Base-by-base conservation (phyloP, 2,329 filamentous ascomycete genomes). In the Orbilia quercus region DNA sequence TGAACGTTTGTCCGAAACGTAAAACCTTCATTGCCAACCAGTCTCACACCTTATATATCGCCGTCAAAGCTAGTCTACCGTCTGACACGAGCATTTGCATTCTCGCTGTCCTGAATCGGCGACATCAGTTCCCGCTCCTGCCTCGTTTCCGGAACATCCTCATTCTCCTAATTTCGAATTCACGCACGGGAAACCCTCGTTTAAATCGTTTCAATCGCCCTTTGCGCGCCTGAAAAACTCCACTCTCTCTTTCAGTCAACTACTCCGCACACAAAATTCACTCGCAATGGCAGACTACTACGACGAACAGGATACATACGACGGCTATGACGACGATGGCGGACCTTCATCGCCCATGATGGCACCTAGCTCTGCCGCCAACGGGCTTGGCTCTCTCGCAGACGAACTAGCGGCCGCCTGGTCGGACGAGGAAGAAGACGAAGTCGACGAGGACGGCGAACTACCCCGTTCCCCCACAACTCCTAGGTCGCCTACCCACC, bases 401-500 rank as follows among this genome's bases (percentile, higher is more conserved):
- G 91, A 94, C 80, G 91, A 95, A 80, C 82, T 95, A 51, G 91
- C 89, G 1, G 90, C 90, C 78, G 88, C 89, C 2, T 87, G 90
- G 80, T 87, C 86, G 45, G 88, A 87, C 34, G 70, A 69, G n/a
- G 74, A 74, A 20, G 70, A 40, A 3, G 64, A 71, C 40, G 63
- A 74, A 31, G 42, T 66, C 25, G 58, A 71, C 45, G 67, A 62
- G 47, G 64, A 75, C 34, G 74, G 57, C 16, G 58, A 58, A 12
- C 20, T 62, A 42, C 69, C 69, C 48, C 69, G 60, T 47, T 73
- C 69, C 16, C 69, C 69, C 4, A 72, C 67, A 20, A 66, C 69
- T 28, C 69, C 69, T 16, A 55, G 60, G 11, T 66, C 69, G 7
- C 69, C 69, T 4, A 60, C 48, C 38, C 69, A 73, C 42, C 69